Conservation (phyloP, 2,329 filamentous ascomycete genomes). For the Cladosporium sp. region DNA sequence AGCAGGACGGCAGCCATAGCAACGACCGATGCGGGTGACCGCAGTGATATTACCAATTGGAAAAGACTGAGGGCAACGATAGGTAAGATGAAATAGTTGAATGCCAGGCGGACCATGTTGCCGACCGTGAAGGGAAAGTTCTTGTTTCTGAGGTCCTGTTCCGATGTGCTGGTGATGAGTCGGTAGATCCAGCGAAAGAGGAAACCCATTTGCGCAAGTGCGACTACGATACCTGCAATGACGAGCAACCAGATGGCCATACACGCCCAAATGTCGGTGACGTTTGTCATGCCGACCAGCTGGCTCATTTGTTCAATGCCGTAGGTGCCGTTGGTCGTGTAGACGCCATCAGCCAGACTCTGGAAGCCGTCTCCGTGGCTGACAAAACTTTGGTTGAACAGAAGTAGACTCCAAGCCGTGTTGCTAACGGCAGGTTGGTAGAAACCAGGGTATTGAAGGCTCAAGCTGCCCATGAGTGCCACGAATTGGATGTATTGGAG, state of each 20-base stretch:
- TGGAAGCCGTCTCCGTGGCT: slow-evolving; percentile 59
- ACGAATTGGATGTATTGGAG: slow-evolving; percentile 95
- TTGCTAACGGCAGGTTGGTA: slow-evolving; percentile 89
- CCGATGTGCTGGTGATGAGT: slow-evolving; percentile 61
- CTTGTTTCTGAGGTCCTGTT: slow-evolving; percentile 85
- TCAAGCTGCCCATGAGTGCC: slow-evolving; percentile 78
- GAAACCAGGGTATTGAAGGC: slow-evolving; percentile 84
- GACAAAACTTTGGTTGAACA: slow-evolving; percentile 90
- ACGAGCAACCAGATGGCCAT: slow-evolving; percentile 87
- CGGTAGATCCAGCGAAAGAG: slow-evolving; percentile 69
- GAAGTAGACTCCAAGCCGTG: slow-evolving; percentile 77
- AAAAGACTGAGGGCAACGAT: slow-evolving; percentile 83
- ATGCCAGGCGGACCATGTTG: slow-evolving; percentile 66
- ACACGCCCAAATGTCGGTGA: slow-evolving; percentile 82
- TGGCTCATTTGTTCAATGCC: slow-evolving; percentile 76
- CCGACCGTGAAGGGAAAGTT: slow-evolving; percentile 72
- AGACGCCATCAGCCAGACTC: slow-evolving; percentile 77
- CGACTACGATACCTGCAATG: slow-evolving; percentile 61
- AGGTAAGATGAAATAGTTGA: slow-evolving; percentile 88
- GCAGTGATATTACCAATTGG: slow-evolving; percentile 70
- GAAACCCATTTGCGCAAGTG: slow-evolving; percentile 72
- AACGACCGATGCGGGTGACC: slow-evolving; percentile 64
- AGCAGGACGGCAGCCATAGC: slow-evolving; percentile 70
- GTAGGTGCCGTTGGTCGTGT: slow-evolving; percentile 68
- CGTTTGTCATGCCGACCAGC: slow-evolving; percentile 69